Base-by-base conservation (phyloP, 176 grass and related monocot species). In the Oryza officinalis region DNA sequence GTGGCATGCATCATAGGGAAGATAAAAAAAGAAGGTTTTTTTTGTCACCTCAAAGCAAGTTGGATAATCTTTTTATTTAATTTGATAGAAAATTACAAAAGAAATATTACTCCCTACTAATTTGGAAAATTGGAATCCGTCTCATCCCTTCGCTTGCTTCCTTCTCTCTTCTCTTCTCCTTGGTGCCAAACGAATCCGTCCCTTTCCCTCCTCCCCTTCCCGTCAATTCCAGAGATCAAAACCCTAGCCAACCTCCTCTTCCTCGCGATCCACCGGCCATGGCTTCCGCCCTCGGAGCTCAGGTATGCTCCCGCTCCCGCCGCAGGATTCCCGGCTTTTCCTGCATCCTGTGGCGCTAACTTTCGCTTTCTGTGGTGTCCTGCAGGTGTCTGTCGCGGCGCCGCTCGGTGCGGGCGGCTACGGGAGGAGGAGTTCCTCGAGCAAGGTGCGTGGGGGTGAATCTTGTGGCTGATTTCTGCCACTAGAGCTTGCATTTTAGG, bases 181-280 rank as follows among this genome's bases (percentile, higher is more conserved):
- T 11, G 8, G 3, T 10, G 57, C 22, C 20, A 61, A 25, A 9
- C 20, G 25, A 11, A 61, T 0, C 57, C 69, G 27, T 69, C 8
- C 47, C 50, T 52, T 47, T 80, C 78, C 10, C 71, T 63, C 18
- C 50, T 52, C 59, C 26, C 26, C 82, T 76, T 54, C 30, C 30
- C 38, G 71, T 85, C 70, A 76, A 77, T 85, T 72, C 83, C 26
- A 63, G 83, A 9, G 78, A 81, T 89, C 78, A 67, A 86, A 89
- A 59, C 83, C 88, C 72, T 81, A 85, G 9, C 65, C 11, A 85
- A 90, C 43, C 87, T 66, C 47, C 31, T 28, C 6, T 20, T 30
- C 50, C 27, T 41, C 83, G 31, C 30, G 44, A 10, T 63, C 23
- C 27, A 7, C 18, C 43, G 25, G 33, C 79, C 26, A 90, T 86